These are phyloP conservation scores for Nepenthes mirabilis DNA, from an alignment of 148 eudicot genomes.

Conservation along the genomic window DNA sequence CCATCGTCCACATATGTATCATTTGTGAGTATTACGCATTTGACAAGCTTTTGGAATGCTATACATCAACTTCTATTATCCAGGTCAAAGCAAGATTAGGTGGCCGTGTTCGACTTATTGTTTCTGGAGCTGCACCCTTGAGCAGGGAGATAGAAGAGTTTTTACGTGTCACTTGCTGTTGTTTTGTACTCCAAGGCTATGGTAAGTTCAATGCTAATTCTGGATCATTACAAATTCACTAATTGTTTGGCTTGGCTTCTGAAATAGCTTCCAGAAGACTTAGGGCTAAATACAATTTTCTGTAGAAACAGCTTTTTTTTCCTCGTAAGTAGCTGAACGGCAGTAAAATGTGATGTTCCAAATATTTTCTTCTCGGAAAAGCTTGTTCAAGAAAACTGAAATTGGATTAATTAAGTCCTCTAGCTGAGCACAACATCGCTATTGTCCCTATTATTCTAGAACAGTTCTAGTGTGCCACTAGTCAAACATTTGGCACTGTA, in stretches of 20 bases:
- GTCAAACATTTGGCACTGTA: too few relatives aligned
- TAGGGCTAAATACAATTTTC: neutral
- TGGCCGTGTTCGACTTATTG: conserved; percentile 67
- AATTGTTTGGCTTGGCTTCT: neutral
- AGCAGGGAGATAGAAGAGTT: conserved; percentile 91
- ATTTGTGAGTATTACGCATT: too few relatives aligned
- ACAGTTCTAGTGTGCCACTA: too few relatives aligned
- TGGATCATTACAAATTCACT: neutral
- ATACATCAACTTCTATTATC: conserved; percentile 2
- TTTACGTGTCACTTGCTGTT: conserved; percentile 80
- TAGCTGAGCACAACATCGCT: too few relatives aligned
- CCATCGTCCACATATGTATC: too few relatives aligned
- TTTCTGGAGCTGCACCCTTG: conserved; percentile 90
- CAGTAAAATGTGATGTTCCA: too few relatives aligned
- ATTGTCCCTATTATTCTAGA: too few relatives aligned
- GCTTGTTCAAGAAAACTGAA: too few relatives aligned
- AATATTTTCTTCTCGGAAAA: too few relatives aligned
- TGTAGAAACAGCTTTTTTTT: neutral
- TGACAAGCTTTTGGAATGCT: neutral
- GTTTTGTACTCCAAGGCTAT: conserved; percentile 90
- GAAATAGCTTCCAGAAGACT: neutral
- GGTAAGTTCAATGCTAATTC: conserved; percentile 26
- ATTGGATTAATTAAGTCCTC: too few relatives aligned
- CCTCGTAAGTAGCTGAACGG: too few relatives aligned
- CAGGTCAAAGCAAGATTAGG: conserved; percentile 76